Evolutionary conservation across 1,284 basidiomycete species (phyloP).

Genomic region (Malassezia slooffiae): DNA sequence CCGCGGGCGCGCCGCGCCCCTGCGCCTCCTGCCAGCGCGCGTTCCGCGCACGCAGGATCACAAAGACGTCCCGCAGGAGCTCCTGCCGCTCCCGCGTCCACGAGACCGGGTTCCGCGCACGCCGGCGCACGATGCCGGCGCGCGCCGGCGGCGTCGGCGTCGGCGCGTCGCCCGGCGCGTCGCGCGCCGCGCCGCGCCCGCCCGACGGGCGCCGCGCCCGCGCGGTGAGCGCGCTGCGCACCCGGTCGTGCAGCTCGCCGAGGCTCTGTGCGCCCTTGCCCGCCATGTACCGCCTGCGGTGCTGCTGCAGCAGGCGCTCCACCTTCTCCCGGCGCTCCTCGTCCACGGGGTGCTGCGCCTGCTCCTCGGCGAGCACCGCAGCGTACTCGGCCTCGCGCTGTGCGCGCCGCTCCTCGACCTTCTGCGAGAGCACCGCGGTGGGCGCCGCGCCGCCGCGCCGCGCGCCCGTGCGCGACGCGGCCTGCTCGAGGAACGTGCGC

Average conservation of each 20-base stretch:
- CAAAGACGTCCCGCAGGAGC: constrained; percentile 67
- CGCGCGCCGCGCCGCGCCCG: not conserved
- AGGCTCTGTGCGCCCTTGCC: constrained; percentile 34
- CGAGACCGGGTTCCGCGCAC: not conserved
- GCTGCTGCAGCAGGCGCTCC: constrained; percentile 12
- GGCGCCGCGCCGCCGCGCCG: constrained; percentile 48
- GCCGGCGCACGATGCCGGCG: not conserved
- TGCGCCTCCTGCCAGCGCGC: constrained; percentile 28
- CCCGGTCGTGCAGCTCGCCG: constrained; percentile 56
- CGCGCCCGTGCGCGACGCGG: constrained; percentile 1
- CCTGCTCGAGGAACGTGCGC: constrained; percentile 49
- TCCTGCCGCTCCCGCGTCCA: constrained; percentile 52
- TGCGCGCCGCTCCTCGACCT: constrained; percentile 22
- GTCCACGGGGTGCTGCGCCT: constrained; percentile 48
- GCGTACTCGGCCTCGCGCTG: constrained; percentile 58
- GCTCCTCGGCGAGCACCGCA: constrained; percentile 52
- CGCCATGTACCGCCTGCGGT: constrained; percentile 1
- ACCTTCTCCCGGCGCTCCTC: constrained; percentile 10
- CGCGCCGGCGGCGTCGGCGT: no score
- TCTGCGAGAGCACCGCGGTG: constrained; percentile 50
- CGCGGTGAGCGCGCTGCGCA: constrained; percentile 2
- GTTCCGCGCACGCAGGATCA: constrained; percentile 69
- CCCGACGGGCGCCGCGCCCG: not conserved
- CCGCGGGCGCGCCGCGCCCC: constrained; percentile 49
- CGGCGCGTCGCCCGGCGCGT: no score